Evolutionary conservation across 2,329 filamentous ascomycete genomes (phyloP).

Genomic region (Aureobasidium subglaciale): DNA sequence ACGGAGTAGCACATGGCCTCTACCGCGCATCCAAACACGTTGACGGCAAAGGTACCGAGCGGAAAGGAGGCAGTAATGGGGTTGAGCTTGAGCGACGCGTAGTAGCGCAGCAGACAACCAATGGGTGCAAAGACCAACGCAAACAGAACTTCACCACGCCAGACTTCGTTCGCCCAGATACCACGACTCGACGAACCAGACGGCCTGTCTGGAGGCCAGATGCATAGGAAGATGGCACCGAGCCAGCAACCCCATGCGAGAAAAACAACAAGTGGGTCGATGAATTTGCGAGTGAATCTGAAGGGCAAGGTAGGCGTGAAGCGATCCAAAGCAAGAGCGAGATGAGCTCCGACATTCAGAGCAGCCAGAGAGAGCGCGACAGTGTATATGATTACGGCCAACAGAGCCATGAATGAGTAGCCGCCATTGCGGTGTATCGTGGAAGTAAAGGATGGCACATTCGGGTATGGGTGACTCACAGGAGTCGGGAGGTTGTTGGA

Average conservation of each 20-base stretch:
- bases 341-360: slow-evolving; percentile 65
- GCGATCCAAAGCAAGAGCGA: slow-evolving; percentile 57
- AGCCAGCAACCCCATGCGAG: slow-evolving; percentile 72
- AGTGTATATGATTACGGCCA: slow-evolving; percentile 68
- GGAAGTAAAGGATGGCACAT: slow-evolving; percentile 24
- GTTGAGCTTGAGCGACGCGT: slow-evolving; percentile 65
- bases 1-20: slow-evolving; percentile 73
- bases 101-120: slow-evolving; percentile 71
- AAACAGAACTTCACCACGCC: slow-evolving; percentile 71
- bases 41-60: slow-evolving; percentile 77
- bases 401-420: slow-evolving; percentile 73
- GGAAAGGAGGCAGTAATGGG: slow-evolving; percentile 61
- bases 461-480: slow-evolving; percentile 31
- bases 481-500: slow-evolving; percentile 63
- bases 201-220: slow-evolving; percentile 58
- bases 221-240: slow-evolving; percentile 63
- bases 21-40: slow-evolving; percentile 68
- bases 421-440: slow-evolving; percentile 55
- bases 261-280: slow-evolving; percentile 59
- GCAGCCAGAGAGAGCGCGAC: slow-evolving; percentile 63
- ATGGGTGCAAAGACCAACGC: slow-evolving; percentile 75
- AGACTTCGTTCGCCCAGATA: slow-evolving; percentile 45
- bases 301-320: slow-evolving; percentile 56
- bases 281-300: slow-evolving; percentile 46
- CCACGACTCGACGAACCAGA: slow-evolving; percentile 25